Conservation (phyloP, 2,329 filamentous ascomycete genomes). For the Venturia asperata region DNA sequence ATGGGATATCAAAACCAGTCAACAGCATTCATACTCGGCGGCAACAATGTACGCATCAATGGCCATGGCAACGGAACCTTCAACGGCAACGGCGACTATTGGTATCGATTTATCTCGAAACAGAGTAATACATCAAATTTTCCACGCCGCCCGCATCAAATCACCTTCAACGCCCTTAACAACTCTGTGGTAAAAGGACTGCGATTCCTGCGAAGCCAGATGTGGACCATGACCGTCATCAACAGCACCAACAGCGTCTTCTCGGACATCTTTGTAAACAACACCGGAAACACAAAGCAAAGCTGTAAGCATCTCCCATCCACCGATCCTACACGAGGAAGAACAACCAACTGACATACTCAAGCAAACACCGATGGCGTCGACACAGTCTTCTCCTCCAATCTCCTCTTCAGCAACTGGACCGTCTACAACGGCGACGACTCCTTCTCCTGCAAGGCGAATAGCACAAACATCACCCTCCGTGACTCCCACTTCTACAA, state of each 20-base stretch:
- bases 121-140: conserved; percentile 25
- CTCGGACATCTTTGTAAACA: conserved; percentile 49
- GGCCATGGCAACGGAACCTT: conserved; percentile 48
- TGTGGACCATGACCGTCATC: conserved; percentile 54
- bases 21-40: conserved; percentile 36
- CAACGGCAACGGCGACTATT: conserved; percentile 52
- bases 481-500: conserved; percentile 45
- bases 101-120: conserved; percentile 46
- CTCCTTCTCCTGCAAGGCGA: conserved; percentile 48
- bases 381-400: conserved; percentile 36
- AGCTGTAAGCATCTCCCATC: neutral
- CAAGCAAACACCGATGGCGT: conserved; percentile 39
- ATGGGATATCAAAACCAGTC: conserved; percentile 29
- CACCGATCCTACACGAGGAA: neutral
- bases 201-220: conserved; percentile 50
- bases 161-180: conserved; percentile 45
- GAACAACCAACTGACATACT: conserved; percentile 18
- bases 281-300: conserved; percentile 27
- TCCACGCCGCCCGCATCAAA: conserved; percentile 42
- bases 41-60: conserved; percentile 43
- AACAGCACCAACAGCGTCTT: conserved; percentile 42
- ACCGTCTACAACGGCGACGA: conserved; percentile 48
- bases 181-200: conserved; percentile 45
- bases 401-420: conserved; percentile 39
- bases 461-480: conserved; percentile 49